phyloP scores from a whole-genome alignment of 2,329 filamentous ascomycete species.

The Trematosphaeria pertusa region DNA sequence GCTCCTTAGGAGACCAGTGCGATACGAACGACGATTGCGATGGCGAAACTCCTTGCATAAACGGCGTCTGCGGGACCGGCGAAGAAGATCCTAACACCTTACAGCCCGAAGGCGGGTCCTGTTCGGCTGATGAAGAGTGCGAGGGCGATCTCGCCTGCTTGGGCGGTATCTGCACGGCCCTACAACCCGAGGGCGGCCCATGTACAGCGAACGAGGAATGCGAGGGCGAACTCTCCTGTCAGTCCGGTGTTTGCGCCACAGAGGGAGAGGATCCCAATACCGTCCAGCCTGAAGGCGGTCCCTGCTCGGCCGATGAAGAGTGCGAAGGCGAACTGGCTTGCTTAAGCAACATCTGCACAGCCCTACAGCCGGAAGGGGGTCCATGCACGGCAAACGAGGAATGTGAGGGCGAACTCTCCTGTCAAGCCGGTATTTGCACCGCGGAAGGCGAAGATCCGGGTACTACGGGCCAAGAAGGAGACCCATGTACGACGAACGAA shows the following conservation, averaged over 20 bases:
- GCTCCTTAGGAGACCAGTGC: not conserved
- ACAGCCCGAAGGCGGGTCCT: not conserved
- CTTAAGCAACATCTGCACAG: not conserved
- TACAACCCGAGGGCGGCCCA: too few species aligned
- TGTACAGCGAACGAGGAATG: not conserved
- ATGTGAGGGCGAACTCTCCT: not conserved
- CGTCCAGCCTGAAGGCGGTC: not conserved
- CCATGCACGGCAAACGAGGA: not conserved
- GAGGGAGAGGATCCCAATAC: not conserved
- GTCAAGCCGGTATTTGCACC: not conserved
- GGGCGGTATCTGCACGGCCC: not conserved
- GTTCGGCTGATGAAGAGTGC: not conserved
- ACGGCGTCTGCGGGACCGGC: not conserved
- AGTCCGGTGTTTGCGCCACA: not conserved
- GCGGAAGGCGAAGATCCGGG: not conserved
- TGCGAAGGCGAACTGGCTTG: not conserved
- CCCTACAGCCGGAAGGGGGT: not conserved
- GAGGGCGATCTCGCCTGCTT: not conserved
- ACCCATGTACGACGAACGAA: not conserved
- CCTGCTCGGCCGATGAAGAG: not conserved
- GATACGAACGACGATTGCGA: not conserved
- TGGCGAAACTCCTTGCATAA: not conserved
- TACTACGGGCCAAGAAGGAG: not conserved
- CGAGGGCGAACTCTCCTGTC: not conserved
- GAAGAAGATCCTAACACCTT: not conserved